A percentile compares a stretch with the other conserved stretches of the same genome.
Conservation (phyloP, 306 rosid species). For the Cajanus cajan region DNA sequence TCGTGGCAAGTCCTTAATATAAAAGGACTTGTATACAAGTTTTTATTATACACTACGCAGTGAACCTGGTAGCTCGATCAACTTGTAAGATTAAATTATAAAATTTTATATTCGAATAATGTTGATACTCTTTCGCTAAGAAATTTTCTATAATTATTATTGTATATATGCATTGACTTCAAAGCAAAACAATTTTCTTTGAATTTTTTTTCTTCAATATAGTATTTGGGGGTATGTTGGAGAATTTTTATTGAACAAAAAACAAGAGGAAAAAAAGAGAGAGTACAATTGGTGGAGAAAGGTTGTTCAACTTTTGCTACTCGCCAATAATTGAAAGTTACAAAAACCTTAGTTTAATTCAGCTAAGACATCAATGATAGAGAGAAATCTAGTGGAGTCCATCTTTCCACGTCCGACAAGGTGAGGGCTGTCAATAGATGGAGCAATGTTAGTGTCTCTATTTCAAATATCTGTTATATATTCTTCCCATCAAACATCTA, state of each 20-base stretch:
- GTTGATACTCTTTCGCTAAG: not conserved
- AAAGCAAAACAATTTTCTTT: not conserved
- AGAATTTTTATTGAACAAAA: not conserved
- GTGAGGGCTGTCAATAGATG: constrained; percentile 47
- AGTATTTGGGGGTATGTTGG: not conserved
- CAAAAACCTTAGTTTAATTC: constrained; percentile 30
- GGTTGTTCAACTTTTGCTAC: constrained; percentile 8
- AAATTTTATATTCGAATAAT: not conserved
- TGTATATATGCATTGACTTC: not conserved
- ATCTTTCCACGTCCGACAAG: constrained; percentile 77
- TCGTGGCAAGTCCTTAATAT: not conserved
- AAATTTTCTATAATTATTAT: not conserved
- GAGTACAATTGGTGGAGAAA: not conserved
- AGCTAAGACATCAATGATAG: constrained; percentile 33
- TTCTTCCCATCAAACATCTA: constrained; percentile 49
- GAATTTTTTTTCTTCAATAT: not conserved
- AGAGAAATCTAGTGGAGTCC: constrained; percentile 42
- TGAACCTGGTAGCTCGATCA: not conserved
- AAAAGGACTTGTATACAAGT: not conserved
- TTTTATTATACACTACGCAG: not conserved
- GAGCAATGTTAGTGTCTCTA: constrained; percentile 47
- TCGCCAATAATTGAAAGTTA: constrained; percentile 41
- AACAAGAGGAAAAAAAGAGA: not conserved
- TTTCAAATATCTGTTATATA: constrained; percentile 39
- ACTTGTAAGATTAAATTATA: not conserved